Base-by-base conservation (phyloP, 139 green algal species). In the Haematococcus sp. region DNA sequence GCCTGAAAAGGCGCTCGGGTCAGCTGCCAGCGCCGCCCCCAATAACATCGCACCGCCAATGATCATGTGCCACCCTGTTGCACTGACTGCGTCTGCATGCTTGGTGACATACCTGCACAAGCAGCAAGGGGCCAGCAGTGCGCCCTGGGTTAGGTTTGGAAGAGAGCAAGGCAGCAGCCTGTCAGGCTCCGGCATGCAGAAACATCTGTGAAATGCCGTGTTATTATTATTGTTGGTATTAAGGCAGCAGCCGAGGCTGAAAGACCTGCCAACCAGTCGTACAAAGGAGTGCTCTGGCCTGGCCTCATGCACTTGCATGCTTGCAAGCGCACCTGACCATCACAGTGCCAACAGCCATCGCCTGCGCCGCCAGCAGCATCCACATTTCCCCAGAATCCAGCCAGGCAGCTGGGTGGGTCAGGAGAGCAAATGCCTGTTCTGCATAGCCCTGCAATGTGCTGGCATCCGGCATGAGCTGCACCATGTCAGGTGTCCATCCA, bases 51-150 rank as follows among this genome's bases (percentile, higher is more conserved):
- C 23, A 2, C 93, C 92, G 13, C 96, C 96, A 9, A 99, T 78
- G 30, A 99, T 69, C 94, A 99, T 98, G 83, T 99, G 96, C 90
- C 91, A 99, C 1, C 94, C 96, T 15, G 95, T 99, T 2, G 96
- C 96, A 77, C 95, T 91, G 11, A 99, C 86, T 5, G 96, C 92
- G 82, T 99, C 96, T 23, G 76, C 75, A 68, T 94, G 86, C 63
- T 85, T 84, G 40, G 81, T 91, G 32, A 97, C 92, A 66, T 82
- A 91, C n/a, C 83, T 69, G 60, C 58, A 40, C 15, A 64, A 28
- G 59, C 20, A 71, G 31, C 52, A 75, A 75, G 4, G 34, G n/a
- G n/a, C n/a, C 22, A 20, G 54, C 15, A n/a, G 67, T 17, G 40
- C 40, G 11, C 40, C 40, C 40, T 7, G 7, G 7, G 7, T 49